Evolutionary conservation across 2,329 filamentous ascomycete genomes (phyloP).

Genomic region (Ceratocystis ficicola): DNA sequence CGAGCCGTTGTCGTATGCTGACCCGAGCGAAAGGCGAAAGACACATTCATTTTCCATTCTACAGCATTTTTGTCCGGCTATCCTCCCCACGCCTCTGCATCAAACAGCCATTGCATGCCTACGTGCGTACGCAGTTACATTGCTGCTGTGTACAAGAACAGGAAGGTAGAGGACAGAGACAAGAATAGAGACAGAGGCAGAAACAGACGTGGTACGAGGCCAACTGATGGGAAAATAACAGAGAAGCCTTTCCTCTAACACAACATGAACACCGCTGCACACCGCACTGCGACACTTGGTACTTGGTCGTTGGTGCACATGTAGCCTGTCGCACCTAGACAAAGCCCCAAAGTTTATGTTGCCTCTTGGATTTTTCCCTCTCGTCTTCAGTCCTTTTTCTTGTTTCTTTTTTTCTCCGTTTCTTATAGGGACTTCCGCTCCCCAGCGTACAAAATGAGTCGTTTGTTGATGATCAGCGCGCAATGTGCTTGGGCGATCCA

Average conservation of each 20-base stretch:
- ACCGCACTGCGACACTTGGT: not conserved
- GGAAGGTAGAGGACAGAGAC: too few relatives aligned
- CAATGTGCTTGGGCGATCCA: not conserved
- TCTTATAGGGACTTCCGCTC: not conserved
- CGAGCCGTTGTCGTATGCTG: not conserved
- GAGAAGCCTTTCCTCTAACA: not conserved
- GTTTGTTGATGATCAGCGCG: not conserved
- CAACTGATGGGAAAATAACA: not conserved
- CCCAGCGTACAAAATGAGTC: not conserved
- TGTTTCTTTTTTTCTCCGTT: conserved; percentile 5
- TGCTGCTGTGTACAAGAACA: too few relatives aligned
- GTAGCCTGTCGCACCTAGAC: not conserved
- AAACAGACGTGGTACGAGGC: conserved; percentile 5
- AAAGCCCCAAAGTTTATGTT: not conserved
- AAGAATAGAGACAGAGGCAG: not conserved
- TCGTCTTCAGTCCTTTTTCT: conserved; percentile 10
- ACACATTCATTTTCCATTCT: not conserved
- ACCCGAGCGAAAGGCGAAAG: not conserved
- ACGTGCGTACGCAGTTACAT: not conserved
- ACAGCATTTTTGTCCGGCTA: not conserved
- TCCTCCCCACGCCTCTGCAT: not conserved
- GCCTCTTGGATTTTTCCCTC: not conserved
- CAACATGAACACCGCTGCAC: not conserved
- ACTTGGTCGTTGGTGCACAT: too few relatives aligned
- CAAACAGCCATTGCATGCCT: not conserved